phyloP scores from a whole-genome alignment of 2,329 filamentous ascomycete genomes.

The Lasiodiplodia citricola region DNA sequence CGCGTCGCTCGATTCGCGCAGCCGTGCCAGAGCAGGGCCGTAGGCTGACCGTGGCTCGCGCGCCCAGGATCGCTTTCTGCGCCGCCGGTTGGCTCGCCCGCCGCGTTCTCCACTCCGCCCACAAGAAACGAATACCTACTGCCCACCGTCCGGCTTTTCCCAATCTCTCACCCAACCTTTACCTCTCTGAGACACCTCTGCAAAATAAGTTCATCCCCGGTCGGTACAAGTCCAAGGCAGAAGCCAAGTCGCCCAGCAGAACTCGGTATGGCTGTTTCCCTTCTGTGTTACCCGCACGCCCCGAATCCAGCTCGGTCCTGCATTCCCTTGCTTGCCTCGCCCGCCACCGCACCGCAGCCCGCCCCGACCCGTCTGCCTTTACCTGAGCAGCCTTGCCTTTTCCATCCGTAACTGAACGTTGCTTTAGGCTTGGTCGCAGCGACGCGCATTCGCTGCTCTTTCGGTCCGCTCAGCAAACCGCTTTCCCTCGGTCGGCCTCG shows the following conservation, averaged over 20 bases:
- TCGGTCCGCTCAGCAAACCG: constrained; percentile 24
- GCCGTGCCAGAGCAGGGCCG: constrained; percentile 24
- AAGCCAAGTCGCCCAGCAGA: constrained; percentile 27
- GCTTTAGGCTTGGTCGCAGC: constrained; percentile 26
- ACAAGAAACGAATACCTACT: constrained; percentile 37
- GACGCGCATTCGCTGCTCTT: constrained; percentile 26
- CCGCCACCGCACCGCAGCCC: constrained; percentile 32
- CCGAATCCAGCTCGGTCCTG: constrained; percentile 25
- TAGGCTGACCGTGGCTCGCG: constrained; percentile 27
- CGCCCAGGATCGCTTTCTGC: constrained; percentile 27
- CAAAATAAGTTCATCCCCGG: constrained; percentile 29
- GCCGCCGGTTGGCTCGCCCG: constrained; percentile 25
- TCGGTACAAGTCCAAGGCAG: constrained; percentile 27
- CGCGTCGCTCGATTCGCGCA: constrained; percentile 25
- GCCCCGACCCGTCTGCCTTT: constrained; percentile 40
- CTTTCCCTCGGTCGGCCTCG: constrained; percentile 33
- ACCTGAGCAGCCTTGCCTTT: constrained; percentile 27
- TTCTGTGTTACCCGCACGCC: constrained; percentile 26
- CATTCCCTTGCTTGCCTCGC: constrained; percentile 45
- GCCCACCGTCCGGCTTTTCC: constrained; percentile 46
- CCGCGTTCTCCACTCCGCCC: constrained; percentile 24
- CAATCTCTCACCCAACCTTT: constrained; percentile 46
- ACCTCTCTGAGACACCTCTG: constrained; percentile 46
- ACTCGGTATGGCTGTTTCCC: constrained; percentile 23
- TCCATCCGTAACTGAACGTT: constrained; percentile 28